A percentile compares a stretch with the other conserved stretches of the same genome.
Conservation (phyloP, 140 eudicot species). For the Artemisia princeps region DNA sequence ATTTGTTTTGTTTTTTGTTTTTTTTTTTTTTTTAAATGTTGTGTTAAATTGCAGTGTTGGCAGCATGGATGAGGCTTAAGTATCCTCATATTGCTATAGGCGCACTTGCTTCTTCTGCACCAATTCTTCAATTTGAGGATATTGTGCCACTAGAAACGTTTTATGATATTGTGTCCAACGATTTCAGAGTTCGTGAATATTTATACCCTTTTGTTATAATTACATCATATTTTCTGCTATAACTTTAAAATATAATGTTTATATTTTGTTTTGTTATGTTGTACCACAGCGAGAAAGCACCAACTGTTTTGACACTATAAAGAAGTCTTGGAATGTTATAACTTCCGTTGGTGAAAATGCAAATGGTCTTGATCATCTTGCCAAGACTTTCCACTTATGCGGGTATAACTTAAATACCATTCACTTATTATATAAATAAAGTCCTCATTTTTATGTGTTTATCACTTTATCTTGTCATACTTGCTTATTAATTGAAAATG, state of each 20-base stretch:
- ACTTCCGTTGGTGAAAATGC: conserved; percentile 38
- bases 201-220: background rate
- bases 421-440: conserved; percentile 8
- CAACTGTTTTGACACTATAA: conserved; percentile 79
- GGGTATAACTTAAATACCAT: conserved; percentile 23
- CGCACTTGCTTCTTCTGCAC: conserved; percentile 96
- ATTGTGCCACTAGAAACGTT: conserved; percentile 70
- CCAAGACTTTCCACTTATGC: conserved; percentile 65
- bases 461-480: background rate
- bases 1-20: background rate
- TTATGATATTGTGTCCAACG: conserved; percentile 74
- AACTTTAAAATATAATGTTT: conserved; percentile 1
- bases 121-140: conserved; percentile 89
- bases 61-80: conserved; percentile 95
- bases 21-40: background rate
- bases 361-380: conserved; percentile 54
- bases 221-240: background rate
- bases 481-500: conserved; percentile 10
- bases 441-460: background rate
- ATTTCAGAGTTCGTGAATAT: conserved; percentile 53
- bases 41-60: conserved; percentile 50
- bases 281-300: conserved; percentile 60
- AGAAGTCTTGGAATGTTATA: conserved; percentile 69
- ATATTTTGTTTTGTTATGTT: background rate
- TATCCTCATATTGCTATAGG: conserved; percentile 88